Evolutionary conservation across 1,284 basidiomycete species (phyloP).

Genomic region (Ustilago hordei): DNA sequence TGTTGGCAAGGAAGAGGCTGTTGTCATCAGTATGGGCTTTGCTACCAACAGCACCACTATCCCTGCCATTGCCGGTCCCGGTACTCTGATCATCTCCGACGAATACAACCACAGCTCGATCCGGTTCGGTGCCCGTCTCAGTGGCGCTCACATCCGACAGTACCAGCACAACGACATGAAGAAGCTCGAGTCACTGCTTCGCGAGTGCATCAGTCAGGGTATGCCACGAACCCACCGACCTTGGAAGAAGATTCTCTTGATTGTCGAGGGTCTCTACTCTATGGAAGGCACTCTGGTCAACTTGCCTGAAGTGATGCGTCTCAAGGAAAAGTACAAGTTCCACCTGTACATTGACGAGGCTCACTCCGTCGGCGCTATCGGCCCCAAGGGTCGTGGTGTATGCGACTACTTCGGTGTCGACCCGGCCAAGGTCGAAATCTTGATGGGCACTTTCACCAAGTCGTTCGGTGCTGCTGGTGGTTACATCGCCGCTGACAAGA

Average conservation of each 20-base stretch:
- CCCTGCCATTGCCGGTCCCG: slow-evolving; percentile 89
- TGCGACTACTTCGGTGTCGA: slow-evolving; percentile 93
- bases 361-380: slow-evolving; percentile 95
- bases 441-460: slow-evolving; percentile 99
- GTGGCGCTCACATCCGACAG: slow-evolving; percentile 87
- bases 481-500: slow-evolving; percentile 88
- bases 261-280: slow-evolving; percentile 95
- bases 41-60: slow-evolving; percentile 97
- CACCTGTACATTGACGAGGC: slow-evolving; percentile 97
- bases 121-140: slow-evolving; percentile 89
- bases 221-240: slow-evolving; percentile 96
- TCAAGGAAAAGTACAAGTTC: slow-evolving; percentile 99
- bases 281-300: slow-evolving; percentile 97
- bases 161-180: slow-evolving; percentile 98
- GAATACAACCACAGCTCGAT: slow-evolving; percentile 97
- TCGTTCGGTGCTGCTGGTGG: slow-evolving; percentile 98
- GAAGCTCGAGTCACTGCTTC: slow-evolving; percentile 82
- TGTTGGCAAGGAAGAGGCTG: slow-evolving; percentile 86
- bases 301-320: slow-evolving; percentile 82
- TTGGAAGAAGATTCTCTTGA: slow-evolving; percentile 97
- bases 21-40: slow-evolving; percentile 96
- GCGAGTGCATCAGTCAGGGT: slow-evolving; percentile 94
- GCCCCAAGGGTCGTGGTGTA: slow-evolving; percentile 92
- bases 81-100: slow-evolving; percentile 95
- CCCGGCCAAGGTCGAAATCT: slow-evolving; percentile 85